These are phyloP conservation scores for Metschnikowia gelsemii DNA, from an alignment of 805 yeast genomes.

Conservation along the genomic window DNA sequence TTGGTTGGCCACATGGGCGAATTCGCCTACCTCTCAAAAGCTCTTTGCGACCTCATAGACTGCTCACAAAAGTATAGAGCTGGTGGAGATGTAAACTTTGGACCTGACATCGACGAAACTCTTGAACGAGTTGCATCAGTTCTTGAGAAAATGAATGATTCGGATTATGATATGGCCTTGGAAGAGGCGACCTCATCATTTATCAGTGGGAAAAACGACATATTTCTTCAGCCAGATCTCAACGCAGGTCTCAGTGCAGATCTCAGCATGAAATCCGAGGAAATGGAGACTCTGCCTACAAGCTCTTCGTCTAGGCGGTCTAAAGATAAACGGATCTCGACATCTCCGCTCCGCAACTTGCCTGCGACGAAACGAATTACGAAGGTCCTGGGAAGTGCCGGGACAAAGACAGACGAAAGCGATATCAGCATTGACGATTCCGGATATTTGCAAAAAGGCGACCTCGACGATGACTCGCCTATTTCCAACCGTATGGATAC, in stretches of 20 bases:
- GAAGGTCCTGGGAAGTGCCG: not conserved
- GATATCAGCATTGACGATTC: conserved; percentile 35
- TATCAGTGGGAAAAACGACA: conserved; percentile 20
- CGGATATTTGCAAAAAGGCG: conserved; percentile 23
- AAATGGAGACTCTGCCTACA: conserved; percentile 1
- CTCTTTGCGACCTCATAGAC: conserved; percentile 6
- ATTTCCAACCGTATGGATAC: conserved; percentile 26
- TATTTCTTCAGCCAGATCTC: not conserved
- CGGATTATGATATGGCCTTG: conserved; percentile 35
- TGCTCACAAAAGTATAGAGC: conserved; percentile 1
- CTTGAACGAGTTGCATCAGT: conserved; percentile 6
- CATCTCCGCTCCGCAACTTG: conserved; percentile 25
- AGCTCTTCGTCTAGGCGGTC: not conserved
- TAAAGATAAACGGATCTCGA: conserved; percentile 23
- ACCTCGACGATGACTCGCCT: conserved; percentile 32
- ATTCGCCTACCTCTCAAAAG: conserved; percentile 13
- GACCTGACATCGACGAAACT: not conserved
- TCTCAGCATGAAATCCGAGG: no score
- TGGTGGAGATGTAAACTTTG: not conserved
- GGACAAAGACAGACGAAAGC: conserved; percentile 22
- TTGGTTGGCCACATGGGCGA: conserved; percentile 29
- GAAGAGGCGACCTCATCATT: conserved; percentile 32
- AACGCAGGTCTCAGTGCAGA: not conserved
- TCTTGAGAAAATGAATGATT: conserved; percentile 14
- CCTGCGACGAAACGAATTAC: conserved; percentile 12